A percentile compares a stretch with the other conserved stretches of the same genome.
These are phyloP conservation scores for Linanthus parryae DNA, from an alignment of 148 eudicot genomes.

Conservation along the genomic window DNA sequence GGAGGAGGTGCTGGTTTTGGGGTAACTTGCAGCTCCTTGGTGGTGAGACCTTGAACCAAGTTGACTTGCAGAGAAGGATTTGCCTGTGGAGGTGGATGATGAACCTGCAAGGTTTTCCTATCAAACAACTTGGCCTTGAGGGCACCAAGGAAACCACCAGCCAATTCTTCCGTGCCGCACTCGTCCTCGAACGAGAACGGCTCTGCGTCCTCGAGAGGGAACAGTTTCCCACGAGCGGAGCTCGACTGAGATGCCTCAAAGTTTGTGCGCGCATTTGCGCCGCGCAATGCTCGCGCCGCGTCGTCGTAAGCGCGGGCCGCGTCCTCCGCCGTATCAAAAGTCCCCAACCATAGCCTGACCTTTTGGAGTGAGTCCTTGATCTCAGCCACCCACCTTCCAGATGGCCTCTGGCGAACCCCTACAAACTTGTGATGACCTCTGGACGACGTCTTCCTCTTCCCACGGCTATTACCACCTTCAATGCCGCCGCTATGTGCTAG, in stretches of 20 bases:
- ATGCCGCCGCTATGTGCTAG: no score
- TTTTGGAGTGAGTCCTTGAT: slow-evolving; percentile 28
- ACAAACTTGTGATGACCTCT: slow-evolving; percentile 15
- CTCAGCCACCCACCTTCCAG: slow-evolving; percentile 34
- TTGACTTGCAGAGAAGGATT: neutral
- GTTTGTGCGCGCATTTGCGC: slow-evolving; percentile 20
- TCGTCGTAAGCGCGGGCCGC: slow-evolving; percentile 31
- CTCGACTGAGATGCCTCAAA: slow-evolving; percentile 14
- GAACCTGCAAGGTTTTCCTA: neutral
- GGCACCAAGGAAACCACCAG: slow-evolving; percentile 23
- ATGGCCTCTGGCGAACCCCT: slow-evolving; percentile 28
- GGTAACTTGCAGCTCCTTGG: no score
- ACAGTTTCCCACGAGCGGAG: neutral
- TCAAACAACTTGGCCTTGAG: slow-evolving; percentile 28
- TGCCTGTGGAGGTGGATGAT: neutral
- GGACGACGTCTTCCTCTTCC: slow-evolving; percentile 1
- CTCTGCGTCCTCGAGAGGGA: slow-evolving; percentile 4
- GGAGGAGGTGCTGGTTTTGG: no score
- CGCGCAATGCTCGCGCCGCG: slow-evolving; percentile 21
- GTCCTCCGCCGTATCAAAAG: slow-evolving; percentile 29
- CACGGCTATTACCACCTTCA: neutral
- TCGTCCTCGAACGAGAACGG: slow-evolving; percentile 28
- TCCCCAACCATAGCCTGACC: slow-evolving; percentile 29
- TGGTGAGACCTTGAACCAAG: neutral
- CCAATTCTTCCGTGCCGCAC: slow-evolving; percentile 18